A percentile compares a stretch with the other conserved stretches of the same genome.
Conservation (phyloP, 805 yeast genomes). For the Lachancea thermotolerans region DNA sequence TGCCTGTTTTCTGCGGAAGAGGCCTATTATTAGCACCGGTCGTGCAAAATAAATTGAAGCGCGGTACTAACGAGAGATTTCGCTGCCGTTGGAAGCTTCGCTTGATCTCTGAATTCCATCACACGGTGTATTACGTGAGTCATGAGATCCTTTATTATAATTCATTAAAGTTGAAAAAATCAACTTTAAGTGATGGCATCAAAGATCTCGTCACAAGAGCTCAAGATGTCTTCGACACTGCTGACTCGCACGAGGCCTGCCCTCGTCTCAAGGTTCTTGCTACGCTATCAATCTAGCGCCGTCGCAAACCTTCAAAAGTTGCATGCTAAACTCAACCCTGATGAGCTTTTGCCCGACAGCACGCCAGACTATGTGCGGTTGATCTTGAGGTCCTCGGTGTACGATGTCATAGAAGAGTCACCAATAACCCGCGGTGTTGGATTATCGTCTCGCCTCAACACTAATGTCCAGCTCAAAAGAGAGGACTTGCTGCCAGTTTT, state of each 20-base stretch:
- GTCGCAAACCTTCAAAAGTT: conserved; percentile 15
- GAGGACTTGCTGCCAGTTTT: conserved; percentile 94
- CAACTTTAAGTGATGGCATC: not conserved
- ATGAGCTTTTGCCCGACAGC: conserved; percentile 54
- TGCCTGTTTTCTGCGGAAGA: no score
- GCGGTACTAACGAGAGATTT: no score
- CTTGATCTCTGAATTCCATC: not conserved
- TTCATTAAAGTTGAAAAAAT: not conserved
- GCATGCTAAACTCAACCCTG: conserved; percentile 28
- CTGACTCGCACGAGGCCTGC: conserved; percentile 1
- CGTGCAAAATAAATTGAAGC: no score
- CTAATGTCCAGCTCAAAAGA: conserved; percentile 74
- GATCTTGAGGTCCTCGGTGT: conserved; percentile 86
- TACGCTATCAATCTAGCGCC: conserved; percentile 1
- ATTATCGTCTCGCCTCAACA: conserved; percentile 64
- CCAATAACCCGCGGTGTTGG: conserved; percentile 74
- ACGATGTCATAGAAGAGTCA: conserved; percentile 89
- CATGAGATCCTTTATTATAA: not conserved
- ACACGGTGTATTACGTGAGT: not conserved
- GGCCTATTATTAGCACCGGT: no score
- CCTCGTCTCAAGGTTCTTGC: not conserved
- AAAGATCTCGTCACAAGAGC: not conserved
- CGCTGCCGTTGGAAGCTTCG: no score
- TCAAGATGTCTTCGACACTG: conserved; percentile 4
- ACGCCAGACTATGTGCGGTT: conserved; percentile 90